Evolutionary conservation across 768 basidiomycete species (phyloP).

Genomic region (Boletus fagicola): DNA sequence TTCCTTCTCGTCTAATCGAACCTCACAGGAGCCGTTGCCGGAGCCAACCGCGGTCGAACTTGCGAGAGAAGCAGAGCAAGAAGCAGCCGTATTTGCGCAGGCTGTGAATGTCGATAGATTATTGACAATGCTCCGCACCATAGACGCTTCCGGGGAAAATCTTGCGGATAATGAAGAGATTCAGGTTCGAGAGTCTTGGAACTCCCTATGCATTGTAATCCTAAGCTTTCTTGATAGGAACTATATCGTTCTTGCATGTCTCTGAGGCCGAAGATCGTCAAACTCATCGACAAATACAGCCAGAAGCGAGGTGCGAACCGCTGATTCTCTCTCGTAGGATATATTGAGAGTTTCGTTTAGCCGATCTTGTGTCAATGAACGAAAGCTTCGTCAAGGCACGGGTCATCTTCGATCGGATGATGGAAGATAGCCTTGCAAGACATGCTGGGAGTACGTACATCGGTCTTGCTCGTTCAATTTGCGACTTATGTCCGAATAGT

Average conservation of each 20-base stretch:
- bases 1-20: background rate
- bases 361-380: slow-evolving; percentile 92
- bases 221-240: slow-evolving; percentile 50
- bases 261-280: slow-evolving; percentile 91
- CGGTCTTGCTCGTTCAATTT: background rate
- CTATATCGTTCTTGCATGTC: slow-evolving; percentile 88
- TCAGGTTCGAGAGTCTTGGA: slow-evolving; percentile 45
- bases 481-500: slow-evolving; percentile 35
- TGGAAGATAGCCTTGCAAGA: slow-evolving; percentile 83
- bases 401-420: slow-evolving; percentile 89
- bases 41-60: slow-evolving; percentile 78
- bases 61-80: slow-evolving; percentile 79
- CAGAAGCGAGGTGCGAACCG: slow-evolving; percentile 69
- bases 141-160: slow-evolving; percentile 78
- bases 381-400: slow-evolving; percentile 89
- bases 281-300: slow-evolving; percentile 94
- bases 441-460: slow-evolving; percentile 57
- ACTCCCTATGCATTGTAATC: slow-evolving; percentile 3
- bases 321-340: background rate
- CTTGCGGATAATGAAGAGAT: slow-evolving; percentile 92
- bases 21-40: slow-evolving; percentile 70
- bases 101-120: slow-evolving; percentile 82
- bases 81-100: slow-evolving; percentile 84
- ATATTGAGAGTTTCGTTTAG: slow-evolving; percentile 38
- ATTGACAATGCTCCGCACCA: slow-evolving; percentile 64